Base-by-base conservation (phyloP, 2,329 filamentous ascomycete species). In the Cryphonectria parasitica region DNA sequence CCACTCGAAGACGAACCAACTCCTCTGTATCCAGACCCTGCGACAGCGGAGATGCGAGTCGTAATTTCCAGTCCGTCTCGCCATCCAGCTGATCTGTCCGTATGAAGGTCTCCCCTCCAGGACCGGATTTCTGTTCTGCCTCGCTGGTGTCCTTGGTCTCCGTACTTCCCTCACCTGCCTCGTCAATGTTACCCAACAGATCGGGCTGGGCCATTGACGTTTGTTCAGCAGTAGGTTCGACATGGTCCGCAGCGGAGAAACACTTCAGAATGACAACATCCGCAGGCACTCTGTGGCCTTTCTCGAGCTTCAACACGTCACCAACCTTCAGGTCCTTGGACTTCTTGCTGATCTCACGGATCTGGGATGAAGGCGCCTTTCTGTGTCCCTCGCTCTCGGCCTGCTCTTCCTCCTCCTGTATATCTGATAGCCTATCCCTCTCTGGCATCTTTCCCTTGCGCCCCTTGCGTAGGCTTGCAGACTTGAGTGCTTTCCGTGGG, bases 61-160 rank as follows among this genome's bases (percentile, higher is more conserved):
- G 91, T 69, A 99, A 84, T 82, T 99, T 99, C 97, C 96, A 99
- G 78, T 99, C 96, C 0, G 96, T 99, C 82, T 99, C 96, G 75
- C 96, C 96, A 77, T 99, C 96, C 13, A 99, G 86, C 78, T 99
- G 96, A 80, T 99, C 96, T 1, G 97, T 99, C 72, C 96, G 89
- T 77, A 99, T 98, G 77, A 99, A 99, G 0, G 95, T 95, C 81
- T 99, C 97, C 39, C 94, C 94, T 36, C 86, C 85, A n/a, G 87
- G 81, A 25, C 82, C 81, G 17, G 79, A 80, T 45, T 73, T 76
- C 63, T 79, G 76, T 49, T 76, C 74, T 41, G 76, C 74, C 2
- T 75, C 34, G 15, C 77, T 77, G 56, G 74, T 70, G 58, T 79
- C 77, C 64, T 82, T 83, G 22, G 77, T 78, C 58, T 82, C 80